These are phyloP conservation scores for Cucurbita moschata DNA, from an alignment of 306 rosid species.

Conservation along the genomic window DNA sequence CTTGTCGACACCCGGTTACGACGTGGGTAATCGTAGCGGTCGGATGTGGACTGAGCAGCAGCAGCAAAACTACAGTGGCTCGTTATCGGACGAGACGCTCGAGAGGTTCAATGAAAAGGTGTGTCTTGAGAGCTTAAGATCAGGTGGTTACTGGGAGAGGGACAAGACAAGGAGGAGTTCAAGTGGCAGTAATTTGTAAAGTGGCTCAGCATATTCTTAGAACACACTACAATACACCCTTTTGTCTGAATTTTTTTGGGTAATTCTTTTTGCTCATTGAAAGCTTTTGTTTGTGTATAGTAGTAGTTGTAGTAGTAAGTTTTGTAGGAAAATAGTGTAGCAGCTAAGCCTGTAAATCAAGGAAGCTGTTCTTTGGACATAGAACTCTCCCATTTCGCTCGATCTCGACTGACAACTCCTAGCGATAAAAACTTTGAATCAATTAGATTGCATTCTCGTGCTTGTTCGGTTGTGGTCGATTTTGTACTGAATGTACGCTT, in stretches of 20 bases:
- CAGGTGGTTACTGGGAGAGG: slow-evolving; percentile 50
- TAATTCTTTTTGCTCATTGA: background rate
- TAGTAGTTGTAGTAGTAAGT: slow-evolving; percentile 14
- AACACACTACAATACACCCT: background rate
- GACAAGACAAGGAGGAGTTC: slow-evolving; percentile 36
- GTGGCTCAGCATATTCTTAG: slow-evolving; percentile 8
- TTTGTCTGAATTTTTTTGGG: slow-evolving; percentile 14
- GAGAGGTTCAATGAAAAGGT: slow-evolving; percentile 68
- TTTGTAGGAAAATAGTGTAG: slow-evolving; percentile 29
- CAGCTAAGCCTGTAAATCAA: background rate
- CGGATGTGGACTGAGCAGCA: slow-evolving; percentile 67
- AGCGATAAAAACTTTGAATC: background rate
- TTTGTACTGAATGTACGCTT: background rate
- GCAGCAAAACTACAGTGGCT: slow-evolving; percentile 35
- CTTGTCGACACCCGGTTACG: slow-evolving; percentile 52
- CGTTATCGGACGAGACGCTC: slow-evolving; percentile 35
- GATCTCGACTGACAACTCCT: background rate
- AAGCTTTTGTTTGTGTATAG: slow-evolving; percentile 54
- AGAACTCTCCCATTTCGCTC: background rate
- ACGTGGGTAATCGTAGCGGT: slow-evolving; percentile 65
- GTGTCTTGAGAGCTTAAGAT: slow-evolving; percentile 42
- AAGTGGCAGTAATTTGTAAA: slow-evolving; percentile 39
- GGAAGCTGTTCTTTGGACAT: background rate
- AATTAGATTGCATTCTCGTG: background rate
- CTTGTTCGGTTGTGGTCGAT: background rate